These are phyloP conservation scores for Yamagishiella unicocca DNA, from an alignment of 139 green algal genomes.

Conservation along the genomic window DNA sequence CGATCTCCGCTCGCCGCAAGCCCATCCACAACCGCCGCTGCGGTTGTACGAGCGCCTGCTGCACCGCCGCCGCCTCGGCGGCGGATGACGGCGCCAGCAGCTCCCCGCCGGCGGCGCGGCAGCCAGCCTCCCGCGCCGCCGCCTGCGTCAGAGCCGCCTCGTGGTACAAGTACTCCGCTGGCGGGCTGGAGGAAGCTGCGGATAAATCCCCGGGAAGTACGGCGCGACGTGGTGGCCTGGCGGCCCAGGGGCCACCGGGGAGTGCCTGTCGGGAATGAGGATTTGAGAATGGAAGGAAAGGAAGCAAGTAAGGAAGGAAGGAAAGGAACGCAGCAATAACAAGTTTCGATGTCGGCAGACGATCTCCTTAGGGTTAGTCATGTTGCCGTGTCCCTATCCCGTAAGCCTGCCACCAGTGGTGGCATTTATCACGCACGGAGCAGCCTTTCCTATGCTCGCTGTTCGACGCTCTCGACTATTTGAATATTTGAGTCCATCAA, in stretches of 20 bases:
- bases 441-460: no score
- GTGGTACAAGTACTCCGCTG: background rate
- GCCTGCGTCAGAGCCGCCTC: constrained; percentile 10
- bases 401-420: no score
- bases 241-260: background rate
- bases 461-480: no score
- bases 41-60: background rate
- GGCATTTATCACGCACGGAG: no score
- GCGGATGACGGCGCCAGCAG: background rate
- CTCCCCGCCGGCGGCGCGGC: background rate
- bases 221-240: background rate
- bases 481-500: no score
- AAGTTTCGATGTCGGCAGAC: no score
- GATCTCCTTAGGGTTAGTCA: no score
- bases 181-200: background rate
- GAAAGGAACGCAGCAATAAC: no score
- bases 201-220: background rate
- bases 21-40: constrained; percentile 36
- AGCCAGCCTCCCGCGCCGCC: background rate
- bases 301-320: no score
- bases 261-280: background rate
- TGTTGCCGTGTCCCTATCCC: no score
- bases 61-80: background rate
- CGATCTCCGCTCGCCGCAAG: background rate
- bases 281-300: no score